Base-by-base conservation (phyloP, 176 grass and related monocot genomes). In the Oropetium thomaeum region DNA sequence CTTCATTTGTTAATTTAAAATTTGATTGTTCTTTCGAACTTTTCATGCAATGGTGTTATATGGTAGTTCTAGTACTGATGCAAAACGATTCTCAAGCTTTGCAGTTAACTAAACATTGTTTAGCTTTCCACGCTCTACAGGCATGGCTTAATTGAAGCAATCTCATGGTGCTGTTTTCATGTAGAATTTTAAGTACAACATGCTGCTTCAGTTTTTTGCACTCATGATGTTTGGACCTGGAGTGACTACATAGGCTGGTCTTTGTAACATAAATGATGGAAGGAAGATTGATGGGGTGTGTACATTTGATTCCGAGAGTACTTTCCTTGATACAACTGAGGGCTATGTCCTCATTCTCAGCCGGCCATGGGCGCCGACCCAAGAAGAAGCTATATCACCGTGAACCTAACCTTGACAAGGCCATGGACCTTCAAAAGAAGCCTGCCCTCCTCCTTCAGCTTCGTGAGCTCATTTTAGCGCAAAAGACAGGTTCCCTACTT, bases 351-450 rank as follows among this genome's bases (percentile, higher is more conserved):
- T 80, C 90, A 10, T 91, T 81, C 81, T 76, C 90, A 5, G 29
- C 55, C 7, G 73, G 79, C 48, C 83, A 84, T 59, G 91, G 79
- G 8, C 81, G 64, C 23, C 84, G 86, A 11, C 79, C 95, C 0
- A 98, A 94, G 86, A 94, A 93, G 78, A 98, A 92, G 67, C 47
- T 98, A 39, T 98, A 98, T 84, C 79, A 94, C 67, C 86, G 91
- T 29, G 89, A 91, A 4, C 79, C 84, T 48, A 82, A 82, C 26
- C 89, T 98, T 40, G 89, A 94, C 84, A 93, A 88, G 81, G 86
- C 82, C 71, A 89, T 92, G 75, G 91, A 94, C 71, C 86, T 98
- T 72, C 89, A 89, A 55, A 98, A 98, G 82, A 86, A 84, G 69
- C 96, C 89, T 19, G 23, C 87, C 11, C 87, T 90, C 33, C 67